Base-by-base conservation (phyloP, 1,284 basidiomycete species). In the Singerocomus rubriflavus region DNA sequence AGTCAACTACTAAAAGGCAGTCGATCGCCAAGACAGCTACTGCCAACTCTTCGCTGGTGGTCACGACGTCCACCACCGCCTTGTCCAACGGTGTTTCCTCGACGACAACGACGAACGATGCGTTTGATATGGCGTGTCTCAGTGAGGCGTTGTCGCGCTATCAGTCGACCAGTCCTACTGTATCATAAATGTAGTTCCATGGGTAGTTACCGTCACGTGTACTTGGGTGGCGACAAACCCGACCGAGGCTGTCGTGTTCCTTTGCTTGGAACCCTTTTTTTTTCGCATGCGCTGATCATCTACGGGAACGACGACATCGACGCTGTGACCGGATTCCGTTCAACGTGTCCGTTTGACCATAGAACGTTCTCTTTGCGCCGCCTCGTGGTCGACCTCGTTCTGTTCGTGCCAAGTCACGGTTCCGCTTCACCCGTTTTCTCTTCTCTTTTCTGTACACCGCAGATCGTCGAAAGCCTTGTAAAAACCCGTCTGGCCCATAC, bases 51-150 rank as follows among this genome's bases (percentile, higher is more conserved):
- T 55, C 54, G 30, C 50, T 55, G 13, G 52, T 53, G 25, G 51
- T 57, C 47, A 39, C 54, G 11, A 55, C 53, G 16, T 52, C 44
- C 11, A 29, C 55, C 42, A 50, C 38, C 46, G n/a, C n/a, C n/a
- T 51, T 51, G 57, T 64, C 33, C 50, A 71, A 12, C 46, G 6
- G 64, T 59, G 38, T 32, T 11, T 29, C 49, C 12, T 48, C 57
- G 33, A 38, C 67, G 68, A 11, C 64, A n/a, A n/a, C n/a, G n/a
- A n/a, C n/a, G 66, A n/a, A 61, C 68, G 67, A 64, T 48, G 29
- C 69, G 1, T 62, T 77, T 36, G 73, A 78, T 57, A 53, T 74
- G 56, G 40, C 56, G 4, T 70, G 70, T 14, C 71, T 78, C 52
- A 68, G 64, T 11, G 67, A 73, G 30, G 66, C 72, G 8, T 53